Conservation (phyloP, 345 rosid species). For the Euphorbia lathyris region DNA sequence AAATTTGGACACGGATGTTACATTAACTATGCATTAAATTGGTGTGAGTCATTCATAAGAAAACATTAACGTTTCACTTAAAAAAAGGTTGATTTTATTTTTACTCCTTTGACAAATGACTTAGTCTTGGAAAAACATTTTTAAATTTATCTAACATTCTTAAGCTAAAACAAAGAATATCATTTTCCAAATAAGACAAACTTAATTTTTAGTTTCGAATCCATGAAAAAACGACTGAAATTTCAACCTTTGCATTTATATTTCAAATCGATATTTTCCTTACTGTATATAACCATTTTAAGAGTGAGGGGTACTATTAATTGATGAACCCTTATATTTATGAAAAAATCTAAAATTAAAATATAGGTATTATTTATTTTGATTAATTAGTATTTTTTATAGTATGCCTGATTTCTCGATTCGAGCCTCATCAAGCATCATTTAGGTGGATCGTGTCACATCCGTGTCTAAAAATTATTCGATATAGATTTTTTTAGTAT, state of each 20-base stretch:
- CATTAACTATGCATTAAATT: constrained; percentile 14
- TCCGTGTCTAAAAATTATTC: too few relatives aligned
- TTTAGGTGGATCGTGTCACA: too few relatives aligned
- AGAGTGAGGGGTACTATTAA: not conserved
- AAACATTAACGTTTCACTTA: constrained; percentile 25
- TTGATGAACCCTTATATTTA: too few relatives aligned
- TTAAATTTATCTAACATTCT: not conserved
- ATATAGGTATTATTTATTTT: too few relatives aligned
- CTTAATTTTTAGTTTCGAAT: too few relatives aligned
- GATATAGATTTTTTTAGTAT: too few relatives aligned
- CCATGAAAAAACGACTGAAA: too few relatives aligned
- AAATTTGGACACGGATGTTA: too few relatives aligned
- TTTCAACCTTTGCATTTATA: not conserved
- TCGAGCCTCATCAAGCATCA: too few relatives aligned
- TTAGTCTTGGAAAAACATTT: not conserved
- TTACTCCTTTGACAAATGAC: constrained; percentile 15
- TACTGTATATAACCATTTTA: not conserved
- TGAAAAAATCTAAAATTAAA: too few relatives aligned
- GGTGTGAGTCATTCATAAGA: constrained; percentile 11
- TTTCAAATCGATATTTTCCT: not conserved
- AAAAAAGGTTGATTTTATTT: constrained; percentile 1
- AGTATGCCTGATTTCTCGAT: too few relatives aligned
- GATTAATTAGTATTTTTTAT: too few relatives aligned
- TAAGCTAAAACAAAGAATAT: not conserved
- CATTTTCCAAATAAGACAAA: not conserved